These are phyloP conservation scores for Fagopyrum tataricum DNA, from an alignment of 148 eudicot species.

Conservation along the genomic window DNA sequence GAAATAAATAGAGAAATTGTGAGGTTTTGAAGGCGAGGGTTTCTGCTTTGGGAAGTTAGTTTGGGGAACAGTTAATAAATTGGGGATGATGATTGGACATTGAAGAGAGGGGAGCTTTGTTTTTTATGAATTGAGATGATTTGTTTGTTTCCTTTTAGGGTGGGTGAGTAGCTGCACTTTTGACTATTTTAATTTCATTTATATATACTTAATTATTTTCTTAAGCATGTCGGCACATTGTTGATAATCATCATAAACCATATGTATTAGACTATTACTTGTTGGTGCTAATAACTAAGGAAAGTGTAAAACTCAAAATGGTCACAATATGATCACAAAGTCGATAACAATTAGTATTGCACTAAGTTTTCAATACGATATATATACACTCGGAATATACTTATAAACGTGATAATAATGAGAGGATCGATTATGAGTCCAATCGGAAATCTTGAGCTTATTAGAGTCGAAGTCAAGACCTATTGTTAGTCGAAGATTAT, in stretches of 20 bases:
- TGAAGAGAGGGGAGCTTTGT: not conserved
- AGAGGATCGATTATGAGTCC: too few species aligned
- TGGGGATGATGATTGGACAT: not conserved
- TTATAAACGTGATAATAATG: too few species aligned
- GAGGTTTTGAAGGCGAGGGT: not conserved
- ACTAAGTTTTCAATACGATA: too few species aligned
- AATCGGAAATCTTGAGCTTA: too few species aligned
- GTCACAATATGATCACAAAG: not conserved
- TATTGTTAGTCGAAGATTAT: too few species aligned
- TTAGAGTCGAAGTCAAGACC: too few species aligned
- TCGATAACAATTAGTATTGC: too few species aligned
- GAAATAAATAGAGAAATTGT: not conserved
- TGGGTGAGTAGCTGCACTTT: not conserved
- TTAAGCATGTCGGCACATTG: not conserved
- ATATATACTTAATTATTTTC: not conserved
- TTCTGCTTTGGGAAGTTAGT: not conserved
- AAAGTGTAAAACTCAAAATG: not conserved
- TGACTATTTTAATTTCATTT: not conserved
- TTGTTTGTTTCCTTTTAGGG: not conserved
- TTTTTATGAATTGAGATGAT: too few species aligned
- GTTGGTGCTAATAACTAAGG: too few species aligned
- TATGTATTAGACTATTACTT: too few species aligned
- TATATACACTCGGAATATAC: too few species aligned
- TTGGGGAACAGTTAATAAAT: not conserved
- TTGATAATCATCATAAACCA: too few species aligned